Base-by-base conservation (phyloP, 1,284 basidiomycete genomes). In the Fomitopsis palustris region DNA sequence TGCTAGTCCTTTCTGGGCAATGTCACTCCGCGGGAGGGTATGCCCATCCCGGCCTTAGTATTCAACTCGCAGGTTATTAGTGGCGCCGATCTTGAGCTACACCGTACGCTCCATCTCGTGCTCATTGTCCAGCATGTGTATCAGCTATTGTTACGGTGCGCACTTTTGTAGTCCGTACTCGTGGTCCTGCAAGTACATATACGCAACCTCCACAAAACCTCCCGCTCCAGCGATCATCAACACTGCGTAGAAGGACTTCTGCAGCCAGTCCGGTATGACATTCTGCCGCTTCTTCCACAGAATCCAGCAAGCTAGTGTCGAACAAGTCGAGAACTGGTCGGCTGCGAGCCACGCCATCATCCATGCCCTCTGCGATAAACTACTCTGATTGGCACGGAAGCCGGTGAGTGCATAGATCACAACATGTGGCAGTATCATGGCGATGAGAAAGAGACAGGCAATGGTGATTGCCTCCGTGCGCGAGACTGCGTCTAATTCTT, bases 291-390 rank as follows among this genome's bases (percentile, higher is more conserved):
- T 25, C 49, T 42, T 25, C 56, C 52, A 58, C 12, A 58, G 7
- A 1, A 31, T 6, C 31, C 37, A 57, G n/a, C 21, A 43, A n/a
- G 27, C 41, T 1, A 55, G 37, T 0, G 41, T 54, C 4, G 19
- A 33, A 6, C 16, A 6, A 3, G 42, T 4, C 7, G 57, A 47
- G 7, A 51, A 23, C 8, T 51, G 42, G 43, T 55, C 45, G 3
- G 57, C 57, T 14, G 17, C 27, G 6, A 59, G 42, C 57, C 57
- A 59, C 12, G 53, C 21, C 19, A 55, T 37, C 53, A 59, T 59
- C 53, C 52, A 59, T 25, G 43, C 53, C 33, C 57, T 52, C 35
- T 55, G 33, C n/a, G 57, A 29, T 42, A n/a, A 9, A 9, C 53
- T 59, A 53, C 57, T 59, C 6, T 49, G 14, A 3, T 17, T 16